Percentiles rank a stretch among this genome's conserved stretches.
Evolutionary conservation across 108 stramenopile species (phyloP).

Genomic region (Skeletonema costatum): DNA sequence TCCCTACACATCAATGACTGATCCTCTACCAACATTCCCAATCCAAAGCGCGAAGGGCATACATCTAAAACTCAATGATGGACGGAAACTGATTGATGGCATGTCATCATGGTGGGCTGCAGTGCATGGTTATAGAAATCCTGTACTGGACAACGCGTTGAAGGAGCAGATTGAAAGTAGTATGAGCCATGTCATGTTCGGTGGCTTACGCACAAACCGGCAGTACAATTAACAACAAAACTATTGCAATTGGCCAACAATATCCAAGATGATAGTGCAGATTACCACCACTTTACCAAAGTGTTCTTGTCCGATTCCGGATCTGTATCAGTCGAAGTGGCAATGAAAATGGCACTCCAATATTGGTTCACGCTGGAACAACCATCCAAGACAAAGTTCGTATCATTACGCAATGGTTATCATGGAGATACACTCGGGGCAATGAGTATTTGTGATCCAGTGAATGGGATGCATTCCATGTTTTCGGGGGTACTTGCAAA

Average conservation of each 20-base stretch:
- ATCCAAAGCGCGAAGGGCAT: conserved; percentile 61
- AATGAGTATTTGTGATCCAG: conserved; percentile 90
- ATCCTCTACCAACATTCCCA: conserved; percentile 68
- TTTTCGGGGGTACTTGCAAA: conserved; percentile 55
- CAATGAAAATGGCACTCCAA: conserved; percentile 93
- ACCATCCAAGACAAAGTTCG: conserved; percentile 56
- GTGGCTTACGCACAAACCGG: conserved; percentile 83
- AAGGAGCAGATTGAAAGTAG: conserved; percentile 52
- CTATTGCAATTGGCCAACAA: conserved; percentile 49
- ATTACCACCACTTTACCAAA: conserved; percentile 54
- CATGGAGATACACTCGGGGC: conserved; percentile 92
- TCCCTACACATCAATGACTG: conserved; percentile 84
- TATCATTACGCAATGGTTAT: conserved; percentile 80
- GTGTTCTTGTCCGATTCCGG: conserved; percentile 85
- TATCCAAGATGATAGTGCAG: background rate
- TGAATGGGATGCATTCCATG: conserved; percentile 82
- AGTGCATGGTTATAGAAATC: conserved; percentile 84
- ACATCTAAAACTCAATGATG: conserved; percentile 63
- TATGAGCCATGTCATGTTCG: conserved; percentile 93
- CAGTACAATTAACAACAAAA: conserved; percentile 54
- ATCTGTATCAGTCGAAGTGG: conserved; percentile 80
- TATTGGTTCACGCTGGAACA: conserved; percentile 63
- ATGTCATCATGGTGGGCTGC: conserved; percentile 92
- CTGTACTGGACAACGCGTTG: conserved; percentile 68
- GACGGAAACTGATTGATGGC: conserved; percentile 73